Conservation (phyloP, 2,329 filamentous ascomycete species). For the Aspergillus eucalypticola region DNA sequence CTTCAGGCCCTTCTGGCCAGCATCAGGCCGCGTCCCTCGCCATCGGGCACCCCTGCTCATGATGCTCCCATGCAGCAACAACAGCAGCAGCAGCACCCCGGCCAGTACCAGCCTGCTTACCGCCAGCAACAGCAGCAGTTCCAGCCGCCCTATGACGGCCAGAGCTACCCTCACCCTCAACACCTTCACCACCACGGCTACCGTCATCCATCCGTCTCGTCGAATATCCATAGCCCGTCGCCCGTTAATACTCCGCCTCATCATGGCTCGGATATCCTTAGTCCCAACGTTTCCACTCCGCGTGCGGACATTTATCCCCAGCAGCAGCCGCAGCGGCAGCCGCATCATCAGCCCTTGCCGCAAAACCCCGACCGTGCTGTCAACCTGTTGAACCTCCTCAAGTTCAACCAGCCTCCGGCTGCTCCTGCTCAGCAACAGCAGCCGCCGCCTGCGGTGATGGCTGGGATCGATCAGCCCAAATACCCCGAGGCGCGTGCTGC, state of each 20-base stretch:
- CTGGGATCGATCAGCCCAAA: constrained; percentile 28
- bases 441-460: constrained; percentile 32
- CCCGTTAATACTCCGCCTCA: constrained; percentile 56
- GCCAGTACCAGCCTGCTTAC: constrained; percentile 7
- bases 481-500: constrained; percentile 31
- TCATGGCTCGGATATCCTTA: constrained; percentile 60
- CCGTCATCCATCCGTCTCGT: constrained; percentile 59
- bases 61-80: constrained; percentile 31
- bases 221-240: constrained; percentile 59
- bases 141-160: constrained; percentile 22
- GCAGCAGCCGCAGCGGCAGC: constrained; percentile 38
- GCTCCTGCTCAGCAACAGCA: constrained; percentile 35
- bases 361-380: constrained; percentile 52
- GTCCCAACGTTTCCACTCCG: constrained; percentile 53
- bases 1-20: constrained; percentile 50
- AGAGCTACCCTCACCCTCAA: constrained; percentile 12
- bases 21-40: constrained; percentile 44
- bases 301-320: constrained; percentile 45
- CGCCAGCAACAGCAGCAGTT: background rate
- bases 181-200: constrained; percentile 44
- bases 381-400: constrained; percentile 65
- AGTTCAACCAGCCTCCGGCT: constrained; percentile 57
- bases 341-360: constrained; percentile 39
- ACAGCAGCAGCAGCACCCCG: constrained; percentile 31
- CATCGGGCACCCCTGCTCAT: constrained; percentile 32